Evolutionary conservation across 2,329 filamentous ascomycete genomes (phyloP), one percentile per base, ranked within the genome.

Genomic region (Ramichloridium luteum): DNA sequence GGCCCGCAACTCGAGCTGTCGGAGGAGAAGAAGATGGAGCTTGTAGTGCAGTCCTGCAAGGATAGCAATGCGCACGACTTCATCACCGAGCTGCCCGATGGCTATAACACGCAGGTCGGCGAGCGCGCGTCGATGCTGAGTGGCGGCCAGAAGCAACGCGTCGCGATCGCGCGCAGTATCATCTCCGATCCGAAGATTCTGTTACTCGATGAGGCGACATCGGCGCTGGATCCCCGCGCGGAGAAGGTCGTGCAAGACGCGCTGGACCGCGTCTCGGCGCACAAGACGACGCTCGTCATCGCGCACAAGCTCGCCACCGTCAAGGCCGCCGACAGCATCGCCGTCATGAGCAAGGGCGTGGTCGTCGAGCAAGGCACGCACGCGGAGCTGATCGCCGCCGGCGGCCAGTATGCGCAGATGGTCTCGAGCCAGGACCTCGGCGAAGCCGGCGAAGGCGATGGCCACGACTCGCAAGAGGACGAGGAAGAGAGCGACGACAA

Each of bases 341-440:
- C 56, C 4, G 62, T 67, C 10, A 58, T 66, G 46, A 41, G 50
- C n/a, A 47, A 56, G 14, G 63, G 63, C 3, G 42, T 41, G 10
- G 49, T 65, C 8, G 43, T 62, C 4, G 63, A 67, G 40, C 54
- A 62, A 47, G 63, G 63, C 2, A 58, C 47, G 3, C 62, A 65
- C 37, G 36, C 45, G 4, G 45, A 56, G 9, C 45, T 67, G 3
- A 41, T 66, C 17, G 48, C 47, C 4, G 40, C 37, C 16, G 46
- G 56, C 16, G 61, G 60, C 2, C 38, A 49, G 1, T 65, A 65
- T 37, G 53, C 57, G 3, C 47, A 48, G 2, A 49, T 67, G 18
- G 65, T 70, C 3, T 51, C 50, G 13, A 58, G 62, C 11, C 66
- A 70, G 47, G 60, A 66, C 37, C 56, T 69, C 4, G 59, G 56